Evolutionary conservation across 306 rosid species (phyloP), one percentile per base, ranked within the genome.

Genomic region (Cucurbita maxima): DNA sequence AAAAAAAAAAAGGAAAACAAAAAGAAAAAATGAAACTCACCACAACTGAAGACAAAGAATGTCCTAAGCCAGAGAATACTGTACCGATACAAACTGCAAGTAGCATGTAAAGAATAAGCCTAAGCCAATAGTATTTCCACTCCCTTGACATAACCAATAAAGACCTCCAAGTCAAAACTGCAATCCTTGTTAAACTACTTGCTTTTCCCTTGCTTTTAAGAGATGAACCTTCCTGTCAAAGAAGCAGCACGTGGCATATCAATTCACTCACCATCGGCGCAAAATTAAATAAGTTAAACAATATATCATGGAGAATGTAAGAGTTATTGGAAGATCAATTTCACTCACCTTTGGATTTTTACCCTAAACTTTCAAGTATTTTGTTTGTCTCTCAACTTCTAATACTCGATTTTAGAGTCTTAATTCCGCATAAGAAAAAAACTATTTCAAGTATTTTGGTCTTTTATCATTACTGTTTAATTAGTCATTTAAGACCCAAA

Each of bases 81-180:
- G 99, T 95, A 57, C 99, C 96, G 37, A 91, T 83, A 78, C 92
- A 89, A 47, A 95, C 85, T 0, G 97, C 82, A 51, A 95, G 88
- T 59, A 95, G 89, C 96, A 95, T 85, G 75, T 76, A 84, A 79
- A 95, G 99, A 88, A 88, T 81, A 76, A 95, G 99, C 63, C 96
- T 97, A 75, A 95, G 92, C 99, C 99, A 95, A 75, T 91, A 95
- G 84, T 91, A 91, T 80, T 84, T 89, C 99, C 99, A 91, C 77
- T 95, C 99, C 86, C 99, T 88, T 75, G 97, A 95, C 91, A 95
- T 91, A 72, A 95, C 89, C 68, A 95, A 82, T 81, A 95, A 83
- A 3, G 99, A 95, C 83, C 99, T 88, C 96, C 97, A 95, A 5
- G 97, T 91, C 84, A 95, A 81, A 54, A 91, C 96, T n/a, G 96